phyloP scores from a whole-genome alignment of 371 early-diverging fungal genomes.

The Actinomucor elegans region DNA sequence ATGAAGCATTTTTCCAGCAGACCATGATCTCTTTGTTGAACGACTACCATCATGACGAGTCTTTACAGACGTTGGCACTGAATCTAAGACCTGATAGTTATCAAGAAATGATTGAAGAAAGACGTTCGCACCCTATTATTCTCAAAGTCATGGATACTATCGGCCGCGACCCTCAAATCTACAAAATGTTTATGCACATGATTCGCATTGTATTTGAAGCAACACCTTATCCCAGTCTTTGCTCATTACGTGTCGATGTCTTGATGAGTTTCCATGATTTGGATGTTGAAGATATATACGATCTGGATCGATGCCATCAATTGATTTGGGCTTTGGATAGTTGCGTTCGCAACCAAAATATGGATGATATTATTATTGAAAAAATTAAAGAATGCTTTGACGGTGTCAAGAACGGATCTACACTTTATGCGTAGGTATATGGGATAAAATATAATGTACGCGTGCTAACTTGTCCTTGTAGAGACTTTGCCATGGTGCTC shows the following conservation, averaged over 20 bases:
- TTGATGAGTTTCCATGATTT: constrained; percentile 68
- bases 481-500: constrained; percentile 63
- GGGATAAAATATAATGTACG: no score
- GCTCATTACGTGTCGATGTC: constrained; percentile 70
- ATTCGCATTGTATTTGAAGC: constrained; percentile 57
- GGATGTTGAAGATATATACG: constrained; percentile 44
- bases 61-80: constrained; percentile 43
- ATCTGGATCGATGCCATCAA: constrained; percentile 54
- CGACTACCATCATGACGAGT: constrained; percentile 43
- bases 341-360: constrained; percentile 60
- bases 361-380: constrained; percentile 65
- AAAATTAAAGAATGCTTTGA: constrained; percentile 72
- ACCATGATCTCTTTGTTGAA: constrained; percentile 42
- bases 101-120: constrained; percentile 46
- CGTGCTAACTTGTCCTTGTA: constrained; percentile 10
- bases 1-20: constrained; percentile 42
- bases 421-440: constrained; percentile 61
- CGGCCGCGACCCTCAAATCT: constrained; percentile 55
- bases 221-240: constrained; percentile 58
- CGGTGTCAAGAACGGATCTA: constrained; percentile 46
- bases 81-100: constrained; percentile 51
- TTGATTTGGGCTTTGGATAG: constrained; percentile 71
- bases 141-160: constrained; percentile 53
- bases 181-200: constrained; percentile 59
- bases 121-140: constrained; percentile 59